These are phyloP conservation scores for Eutrema japonicum DNA, from an alignment of 345 rosid genomes.

Conservation along the genomic window DNA sequence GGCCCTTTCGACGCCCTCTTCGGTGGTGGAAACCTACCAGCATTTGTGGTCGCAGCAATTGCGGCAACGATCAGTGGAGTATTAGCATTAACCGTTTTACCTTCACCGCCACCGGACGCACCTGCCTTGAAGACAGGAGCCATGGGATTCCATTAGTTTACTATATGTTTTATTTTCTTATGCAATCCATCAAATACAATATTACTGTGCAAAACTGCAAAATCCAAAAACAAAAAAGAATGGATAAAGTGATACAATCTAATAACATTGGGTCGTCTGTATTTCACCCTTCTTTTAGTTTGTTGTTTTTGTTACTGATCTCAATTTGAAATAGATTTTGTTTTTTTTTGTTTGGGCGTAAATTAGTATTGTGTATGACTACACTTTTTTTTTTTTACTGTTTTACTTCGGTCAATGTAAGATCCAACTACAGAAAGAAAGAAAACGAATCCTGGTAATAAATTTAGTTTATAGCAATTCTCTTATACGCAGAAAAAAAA, in stretches of 20 bases:
- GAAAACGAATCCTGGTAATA: neutral
- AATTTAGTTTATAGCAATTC: neutral
- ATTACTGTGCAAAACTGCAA: conserved; percentile 28
- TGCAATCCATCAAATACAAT: conserved; percentile 30
- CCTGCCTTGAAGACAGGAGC: conserved; percentile 23
- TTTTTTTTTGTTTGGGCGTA: neutral
- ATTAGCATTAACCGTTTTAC: conserved; percentile 38
- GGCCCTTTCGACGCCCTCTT: conserved; percentile 16
- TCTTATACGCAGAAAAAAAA: neutral
- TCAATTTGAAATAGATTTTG: conserved; percentile 27
- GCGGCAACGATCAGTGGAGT: conserved; percentile 36
- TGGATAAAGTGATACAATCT: conserved; percentile 15
- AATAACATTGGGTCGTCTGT: conserved; percentile 36
- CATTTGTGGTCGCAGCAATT: conserved; percentile 24
- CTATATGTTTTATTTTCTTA: conserved; percentile 3
- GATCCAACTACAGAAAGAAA: neutral
- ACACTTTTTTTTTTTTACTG: neutral
- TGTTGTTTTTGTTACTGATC: conserved; percentile 21
- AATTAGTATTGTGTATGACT: neutral
- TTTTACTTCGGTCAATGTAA: neutral
- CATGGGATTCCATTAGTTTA: conserved; percentile 40
- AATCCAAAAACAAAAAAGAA: conserved; percentile 4
- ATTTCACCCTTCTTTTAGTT: conserved; percentile 25
- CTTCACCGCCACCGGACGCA: conserved; percentile 40
- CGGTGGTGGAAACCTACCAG: conserved; percentile 37